phyloP scores from a whole-genome alignment of 2,329 filamentous ascomycete species.

The Periconia sp. region DNA sequence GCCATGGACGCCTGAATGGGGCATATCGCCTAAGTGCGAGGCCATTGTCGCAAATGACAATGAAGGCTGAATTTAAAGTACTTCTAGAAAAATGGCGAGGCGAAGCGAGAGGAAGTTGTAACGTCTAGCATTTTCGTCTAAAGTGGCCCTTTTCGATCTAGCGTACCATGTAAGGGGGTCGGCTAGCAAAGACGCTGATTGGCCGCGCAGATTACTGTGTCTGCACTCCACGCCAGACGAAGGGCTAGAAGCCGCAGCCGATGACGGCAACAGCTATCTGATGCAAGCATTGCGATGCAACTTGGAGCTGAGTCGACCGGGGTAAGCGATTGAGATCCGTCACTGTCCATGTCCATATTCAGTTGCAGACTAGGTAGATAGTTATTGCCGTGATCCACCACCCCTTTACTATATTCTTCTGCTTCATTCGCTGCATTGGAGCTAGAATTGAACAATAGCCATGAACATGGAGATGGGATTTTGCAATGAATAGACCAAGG shows the following conservation, averaged over 20 bases:
- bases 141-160: slow-evolving; percentile 25
- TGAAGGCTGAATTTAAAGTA: neutral
- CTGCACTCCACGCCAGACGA: neutral
- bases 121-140: slow-evolving; percentile 29
- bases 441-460: too few species aligned
- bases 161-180: slow-evolving; percentile 17
- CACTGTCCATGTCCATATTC: neutral
- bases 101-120: neutral
- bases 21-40: neutral
- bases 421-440: too few species aligned
- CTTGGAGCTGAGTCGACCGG: neutral
- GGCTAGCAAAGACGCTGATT: slow-evolving; percentile 27
- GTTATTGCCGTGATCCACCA: too few species aligned
- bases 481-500: too few species aligned
- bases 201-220: slow-evolving; percentile 10
- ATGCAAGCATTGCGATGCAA: neutral
- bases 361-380: too few species aligned
- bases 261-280: neutral
- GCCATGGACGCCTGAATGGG: too few species aligned
- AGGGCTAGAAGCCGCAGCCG: neutral
- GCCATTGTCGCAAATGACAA: neutral
- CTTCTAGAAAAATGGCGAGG: neutral
- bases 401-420: too few species aligned
- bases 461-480: too few species aligned
- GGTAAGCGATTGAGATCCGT: neutral